A percentile compares a stretch with the other conserved stretches of the same genome.
phyloP scores from a whole-genome alignment of 495 filamentous ascomycete species.

The Daldinia grandis region DNA sequence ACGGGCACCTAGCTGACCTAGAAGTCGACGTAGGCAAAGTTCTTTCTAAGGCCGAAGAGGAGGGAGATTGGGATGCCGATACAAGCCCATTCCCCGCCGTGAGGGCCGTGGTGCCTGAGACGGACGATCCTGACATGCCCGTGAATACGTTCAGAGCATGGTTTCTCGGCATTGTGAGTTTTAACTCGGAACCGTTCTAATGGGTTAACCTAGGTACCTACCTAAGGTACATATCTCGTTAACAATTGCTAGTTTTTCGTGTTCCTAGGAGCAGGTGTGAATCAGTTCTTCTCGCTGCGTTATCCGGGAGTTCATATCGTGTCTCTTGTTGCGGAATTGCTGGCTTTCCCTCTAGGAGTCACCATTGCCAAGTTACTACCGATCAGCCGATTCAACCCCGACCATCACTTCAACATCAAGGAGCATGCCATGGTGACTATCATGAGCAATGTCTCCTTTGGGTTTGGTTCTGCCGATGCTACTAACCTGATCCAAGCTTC shows the following conservation, averaged over 20 bases:
- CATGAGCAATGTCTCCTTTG: slow-evolving; percentile 46
- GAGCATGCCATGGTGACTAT: slow-evolving; percentile 54
- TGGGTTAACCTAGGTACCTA: no score
- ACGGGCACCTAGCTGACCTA: slow-evolving; percentile 45
- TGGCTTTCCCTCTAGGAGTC: slow-evolving; percentile 42
- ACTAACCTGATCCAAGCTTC: slow-evolving; percentile 58
- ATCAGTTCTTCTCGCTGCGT: slow-evolving; percentile 44
- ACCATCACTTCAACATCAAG: slow-evolving; percentile 51
- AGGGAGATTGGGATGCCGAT: slow-evolving; percentile 47
- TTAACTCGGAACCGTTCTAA: background rate
- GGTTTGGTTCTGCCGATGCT: slow-evolving; percentile 51
- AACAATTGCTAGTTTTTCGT: slow-evolving; percentile 34
- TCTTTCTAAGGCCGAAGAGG: slow-evolving; percentile 47
- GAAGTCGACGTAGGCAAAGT: slow-evolving; percentile 46
- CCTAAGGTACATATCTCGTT: no score
- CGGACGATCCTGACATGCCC: slow-evolving; percentile 44
- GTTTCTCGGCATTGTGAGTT: slow-evolving; percentile 42
- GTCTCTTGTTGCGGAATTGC: slow-evolving; percentile 38
- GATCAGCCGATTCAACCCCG: slow-evolving; percentile 48
- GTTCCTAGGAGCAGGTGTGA: slow-evolving; percentile 42
- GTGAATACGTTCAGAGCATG: slow-evolving; percentile 46
- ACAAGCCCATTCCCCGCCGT: slow-evolving; percentile 52
- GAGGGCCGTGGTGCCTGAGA: slow-evolving; percentile 51
- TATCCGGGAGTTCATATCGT: slow-evolving; percentile 44
- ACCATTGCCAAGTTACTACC: slow-evolving; percentile 37